A percentile compares a stretch with the other conserved stretches of the same genome.
phyloP scores from a whole-genome alignment of 108 stramenopile genomes.

The Discostella stelligeroides region DNA sequence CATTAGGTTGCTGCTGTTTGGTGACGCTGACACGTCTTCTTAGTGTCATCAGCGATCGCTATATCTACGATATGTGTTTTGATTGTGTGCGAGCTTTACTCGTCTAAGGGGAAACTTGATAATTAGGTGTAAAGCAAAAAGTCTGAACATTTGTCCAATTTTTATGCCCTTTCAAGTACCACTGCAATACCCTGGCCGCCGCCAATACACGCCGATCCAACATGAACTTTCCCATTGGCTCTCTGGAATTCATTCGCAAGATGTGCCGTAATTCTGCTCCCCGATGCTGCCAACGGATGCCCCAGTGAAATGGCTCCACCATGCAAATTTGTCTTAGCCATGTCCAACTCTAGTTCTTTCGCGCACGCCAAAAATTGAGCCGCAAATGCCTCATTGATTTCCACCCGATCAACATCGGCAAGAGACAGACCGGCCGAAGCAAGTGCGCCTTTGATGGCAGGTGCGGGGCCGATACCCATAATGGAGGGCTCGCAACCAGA shows the following conservation, averaged over 20 bases:
- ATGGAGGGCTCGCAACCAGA: slow-evolving; percentile 91
- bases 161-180: slow-evolving; percentile 76
- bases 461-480: slow-evolving; percentile 97
- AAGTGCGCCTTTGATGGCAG: slow-evolving; percentile 91
- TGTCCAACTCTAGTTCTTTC: slow-evolving; percentile 58
- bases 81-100: too few relatives aligned
- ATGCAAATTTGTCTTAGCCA: slow-evolving; percentile 91
- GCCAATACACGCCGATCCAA: slow-evolving; percentile 96
- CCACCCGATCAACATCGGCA: slow-evolving; percentile 93
- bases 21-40: background rate
- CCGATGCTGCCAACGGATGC: slow-evolving; percentile 95
- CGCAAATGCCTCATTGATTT: slow-evolving; percentile 99
- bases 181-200: slow-evolving; percentile 98
- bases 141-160: too few relatives aligned
- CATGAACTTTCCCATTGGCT: slow-evolving; percentile 62
- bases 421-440: slow-evolving; percentile 75
- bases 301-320: slow-evolving; percentile 98
- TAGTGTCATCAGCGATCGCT: too few relatives aligned
- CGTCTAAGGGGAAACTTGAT: too few relatives aligned
- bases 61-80: too few relatives aligned
- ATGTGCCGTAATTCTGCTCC: slow-evolving; percentile 91
- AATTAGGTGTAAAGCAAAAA: too few relatives aligned
- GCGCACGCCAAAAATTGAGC: slow-evolving; percentile 86
- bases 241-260: slow-evolving; percentile 90
- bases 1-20: slow-evolving; percentile 33